These are phyloP conservation scores for Mortierella sp. DNA, from an alignment of 371 early-diverging fungal genomes.

Conservation along the genomic window DNA sequence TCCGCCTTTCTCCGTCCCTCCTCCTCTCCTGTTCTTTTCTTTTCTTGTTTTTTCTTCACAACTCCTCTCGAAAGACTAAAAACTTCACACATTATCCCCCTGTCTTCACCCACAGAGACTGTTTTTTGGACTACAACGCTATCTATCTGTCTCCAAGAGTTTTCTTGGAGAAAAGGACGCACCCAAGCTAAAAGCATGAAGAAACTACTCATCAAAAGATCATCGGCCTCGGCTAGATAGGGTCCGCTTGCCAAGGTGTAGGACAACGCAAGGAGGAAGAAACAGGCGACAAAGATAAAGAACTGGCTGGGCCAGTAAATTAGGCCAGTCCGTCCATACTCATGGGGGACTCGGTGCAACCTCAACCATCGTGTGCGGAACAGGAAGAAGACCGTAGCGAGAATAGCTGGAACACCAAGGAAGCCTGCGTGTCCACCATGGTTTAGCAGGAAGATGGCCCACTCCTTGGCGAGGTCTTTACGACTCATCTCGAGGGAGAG, in stretches of 20 bases:
- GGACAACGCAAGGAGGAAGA: slow-evolving; percentile 20
- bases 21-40: not conserved
- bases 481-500: not conserved
- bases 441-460: slow-evolving; percentile 17
- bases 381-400: slow-evolving; percentile 14
- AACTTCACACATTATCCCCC: not conserved
- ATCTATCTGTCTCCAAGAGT: too few species aligned
- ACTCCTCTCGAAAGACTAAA: not conserved
- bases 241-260: slow-evolving; percentile 25
- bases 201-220: slow-evolving; percentile 18
- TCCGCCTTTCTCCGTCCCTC: not conserved
- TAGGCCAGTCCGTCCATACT: slow-evolving; percentile 34
- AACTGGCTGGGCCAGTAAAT: slow-evolving; percentile 46
- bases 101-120: not conserved
- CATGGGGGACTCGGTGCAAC: slow-evolving; percentile 11
- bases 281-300: slow-evolving; percentile 8
- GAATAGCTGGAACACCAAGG: slow-evolving; percentile 21
- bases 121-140: not conserved
- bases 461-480: slow-evolving; percentile 14
- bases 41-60: not conserved
- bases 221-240: slow-evolving; percentile 27
- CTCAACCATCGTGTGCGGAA: slow-evolving; percentile 8
- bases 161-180: not conserved
- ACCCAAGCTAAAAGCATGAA: slow-evolving; percentile 25
- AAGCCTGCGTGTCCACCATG: slow-evolving; percentile 17